Evolutionary conservation across 306 rosid genomes (phyloP), one percentile per base, ranked within the genome.

Genomic region (Rubus parviflorus): DNA sequence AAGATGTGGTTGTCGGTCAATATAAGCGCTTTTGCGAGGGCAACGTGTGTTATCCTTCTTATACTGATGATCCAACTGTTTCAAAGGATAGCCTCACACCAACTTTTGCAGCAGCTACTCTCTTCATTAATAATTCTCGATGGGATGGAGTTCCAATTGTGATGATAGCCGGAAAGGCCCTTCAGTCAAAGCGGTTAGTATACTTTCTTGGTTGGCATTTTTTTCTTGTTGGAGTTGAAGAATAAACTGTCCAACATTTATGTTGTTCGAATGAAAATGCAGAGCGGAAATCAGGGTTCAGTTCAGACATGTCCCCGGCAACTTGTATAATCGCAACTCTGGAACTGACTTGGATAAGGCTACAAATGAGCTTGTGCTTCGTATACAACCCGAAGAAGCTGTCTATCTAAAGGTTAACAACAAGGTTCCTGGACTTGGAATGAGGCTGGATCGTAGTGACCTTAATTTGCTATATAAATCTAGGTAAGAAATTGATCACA

Each of bases 141-240:
- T 95, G 98, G 98, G 98, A 95, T 76, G 97, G 97, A 22, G 98
- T 95, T 83, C 98, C 98, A 60, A 90, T 95, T 85, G 86, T 95
- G 67, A 89, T 95, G 97, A 92, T 89, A 85, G 97, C 98, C 23
- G 98, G 98, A 75, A 95, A 95, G 88, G 98, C 98, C 72, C 96
- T 95, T 57, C 93, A 92, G 82, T 90, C 97, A 19, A 95, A 83
- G 81, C 86, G 96, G 98, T 90, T 82, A 10, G 73, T 20, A 22
- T 80, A 72, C 68, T 74, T 76, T 77, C 65, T 62, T n/a, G 42
- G 40, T 61, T 35, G 42, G 52, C 71, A 16, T 42, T 10, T 48
- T 48, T 48, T 9, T 3, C 2, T 5, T 62, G 51, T n/a, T n/a
- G 19, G 51, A 67, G 19, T n/a, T 67, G 71, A 67, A 67, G 49